Percentiles rank a stretch among this genome's conserved stretches.
Evolutionary conservation across 768 basidiomycete genomes (phyloP).

Genomic region (Fistulinella prunicolor): DNA sequence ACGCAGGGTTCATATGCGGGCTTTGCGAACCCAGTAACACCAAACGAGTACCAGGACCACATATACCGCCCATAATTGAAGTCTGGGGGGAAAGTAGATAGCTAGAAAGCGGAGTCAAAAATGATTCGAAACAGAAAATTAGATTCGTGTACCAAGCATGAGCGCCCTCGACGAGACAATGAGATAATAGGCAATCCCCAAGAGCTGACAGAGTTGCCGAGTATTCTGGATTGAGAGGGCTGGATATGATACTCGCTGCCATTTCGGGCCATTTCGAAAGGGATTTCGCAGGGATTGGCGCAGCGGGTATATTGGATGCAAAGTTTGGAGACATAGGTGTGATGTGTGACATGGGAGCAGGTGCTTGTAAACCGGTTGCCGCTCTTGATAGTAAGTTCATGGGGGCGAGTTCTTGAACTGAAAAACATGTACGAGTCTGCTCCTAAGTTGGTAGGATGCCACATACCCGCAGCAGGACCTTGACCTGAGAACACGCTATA

Average conservation of each 20-base stretch:
- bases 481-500: constrained; percentile 86
- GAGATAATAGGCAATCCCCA: constrained; percentile 74
- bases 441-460: background rate
- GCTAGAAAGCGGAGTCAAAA: constrained; percentile 38
- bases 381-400: constrained; percentile 47
- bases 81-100: constrained; percentile 87
- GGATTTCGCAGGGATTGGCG: constrained; percentile 57
- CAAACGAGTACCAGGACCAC: constrained; percentile 63
- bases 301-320: constrained; percentile 38
- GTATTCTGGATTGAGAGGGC: constrained; percentile 62
- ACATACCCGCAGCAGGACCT: constrained; percentile 67
- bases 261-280: constrained; percentile 84
- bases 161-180: constrained; percentile 78
- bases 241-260: constrained; percentile 77
- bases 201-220: constrained; percentile 77
- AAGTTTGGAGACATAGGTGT: constrained; percentile 70
- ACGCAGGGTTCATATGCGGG: constrained; percentile 48
- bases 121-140: background rate
- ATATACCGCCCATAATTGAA: constrained; percentile 67
- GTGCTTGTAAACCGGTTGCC: constrained; percentile 38
- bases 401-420: constrained; percentile 76
- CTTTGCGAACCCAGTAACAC: constrained; percentile 69
- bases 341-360: constrained; percentile 32
- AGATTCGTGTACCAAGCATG: constrained; percentile 72
- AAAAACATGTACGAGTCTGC: constrained; percentile 4